phyloP scores from a whole-genome alignment of 345 rosid species.

The Salix exigua region DNA sequence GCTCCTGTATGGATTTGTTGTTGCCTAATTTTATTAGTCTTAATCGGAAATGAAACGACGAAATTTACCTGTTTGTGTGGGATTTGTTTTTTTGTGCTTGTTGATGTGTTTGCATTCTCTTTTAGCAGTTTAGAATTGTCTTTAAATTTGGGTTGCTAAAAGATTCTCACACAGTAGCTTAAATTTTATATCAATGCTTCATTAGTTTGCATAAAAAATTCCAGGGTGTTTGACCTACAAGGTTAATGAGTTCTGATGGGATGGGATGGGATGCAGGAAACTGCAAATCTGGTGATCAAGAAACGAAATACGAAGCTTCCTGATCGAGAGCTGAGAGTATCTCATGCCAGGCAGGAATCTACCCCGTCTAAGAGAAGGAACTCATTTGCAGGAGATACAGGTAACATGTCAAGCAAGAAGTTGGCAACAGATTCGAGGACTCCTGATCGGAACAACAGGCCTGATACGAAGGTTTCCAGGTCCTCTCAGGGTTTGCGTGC shows the following conservation, averaged over 20 bases:
- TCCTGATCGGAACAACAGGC: slow-evolving; percentile 20
- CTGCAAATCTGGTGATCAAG: slow-evolving; percentile 57
- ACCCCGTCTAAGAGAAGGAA: slow-evolving; percentile 67
- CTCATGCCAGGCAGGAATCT: slow-evolving; percentile 52
- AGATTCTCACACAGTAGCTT: background rate
- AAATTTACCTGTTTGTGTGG: background rate
- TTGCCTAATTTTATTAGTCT: slow-evolving; percentile 1
- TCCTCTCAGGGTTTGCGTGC: slow-evolving; percentile 88
- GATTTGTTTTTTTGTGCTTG: background rate
- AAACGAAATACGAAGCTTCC: slow-evolving; percentile 67
- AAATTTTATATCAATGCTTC: background rate
- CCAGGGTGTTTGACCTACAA: background rate
- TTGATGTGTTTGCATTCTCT: background rate
- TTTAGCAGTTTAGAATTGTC: background rate
- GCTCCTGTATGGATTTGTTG: background rate
- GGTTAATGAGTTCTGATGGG: background rate
- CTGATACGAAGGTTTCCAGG: slow-evolving; percentile 29
- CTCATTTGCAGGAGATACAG: slow-evolving; percentile 28
- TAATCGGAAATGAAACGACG: background rate
- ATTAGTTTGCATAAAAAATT: background rate
- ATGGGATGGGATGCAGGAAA: slow-evolving; percentile 50
- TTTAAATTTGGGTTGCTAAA: background rate
- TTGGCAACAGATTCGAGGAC: slow-evolving; percentile 38
- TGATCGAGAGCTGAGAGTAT: slow-evolving; percentile 65
- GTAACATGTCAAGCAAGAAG: slow-evolving; percentile 46